Percentiles rank a stretch among this genome's conserved stretches.
Evolutionary conservation across 2,329 filamentous ascomycete genomes (phyloP).

Genomic region (Beauveria sp.): DNA sequence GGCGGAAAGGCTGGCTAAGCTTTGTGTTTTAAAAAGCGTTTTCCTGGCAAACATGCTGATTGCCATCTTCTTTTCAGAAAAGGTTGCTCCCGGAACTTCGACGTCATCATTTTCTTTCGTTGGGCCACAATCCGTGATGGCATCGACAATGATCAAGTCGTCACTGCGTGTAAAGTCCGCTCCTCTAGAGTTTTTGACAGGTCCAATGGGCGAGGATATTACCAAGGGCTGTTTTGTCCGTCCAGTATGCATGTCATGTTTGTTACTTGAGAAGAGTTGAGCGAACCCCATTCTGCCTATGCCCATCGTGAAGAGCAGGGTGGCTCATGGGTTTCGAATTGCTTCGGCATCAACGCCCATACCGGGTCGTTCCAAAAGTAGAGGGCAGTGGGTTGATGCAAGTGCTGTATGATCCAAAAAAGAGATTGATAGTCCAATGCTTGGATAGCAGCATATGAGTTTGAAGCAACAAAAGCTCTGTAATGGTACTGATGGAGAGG

Average conservation of each 20-base stretch:
- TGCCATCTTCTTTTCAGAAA: background rate
- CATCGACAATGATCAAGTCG: constrained; percentile 26
- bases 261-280: background rate
- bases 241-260: constrained; percentile 1
- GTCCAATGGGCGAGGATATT: constrained; percentile 31
- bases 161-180: constrained; percentile 28
- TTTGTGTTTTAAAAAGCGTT: constrained; percentile 3
- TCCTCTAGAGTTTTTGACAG: constrained; percentile 30
- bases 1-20: background rate
- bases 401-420: constrained; percentile 8
- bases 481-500: background rate
- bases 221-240: constrained; percentile 19
- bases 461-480: constrained; percentile 1
- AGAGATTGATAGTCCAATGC: constrained; percentile 4
- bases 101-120: background rate
- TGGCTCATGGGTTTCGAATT: background rate
- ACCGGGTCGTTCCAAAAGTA: background rate
- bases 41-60: constrained; percentile 3
- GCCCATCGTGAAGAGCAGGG: background rate
- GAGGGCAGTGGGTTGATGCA: background rate
- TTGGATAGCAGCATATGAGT: background rate
- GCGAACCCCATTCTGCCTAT: constrained; percentile 2
- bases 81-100: background rate
- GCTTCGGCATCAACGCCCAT: background rate
- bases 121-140: constrained; percentile 27